A percentile compares a stretch with the other conserved stretches of the same genome.
phyloP scores from a whole-genome alignment of 2,329 filamentous ascomycete genomes.

The Scleromitrula shiraiana region DNA sequence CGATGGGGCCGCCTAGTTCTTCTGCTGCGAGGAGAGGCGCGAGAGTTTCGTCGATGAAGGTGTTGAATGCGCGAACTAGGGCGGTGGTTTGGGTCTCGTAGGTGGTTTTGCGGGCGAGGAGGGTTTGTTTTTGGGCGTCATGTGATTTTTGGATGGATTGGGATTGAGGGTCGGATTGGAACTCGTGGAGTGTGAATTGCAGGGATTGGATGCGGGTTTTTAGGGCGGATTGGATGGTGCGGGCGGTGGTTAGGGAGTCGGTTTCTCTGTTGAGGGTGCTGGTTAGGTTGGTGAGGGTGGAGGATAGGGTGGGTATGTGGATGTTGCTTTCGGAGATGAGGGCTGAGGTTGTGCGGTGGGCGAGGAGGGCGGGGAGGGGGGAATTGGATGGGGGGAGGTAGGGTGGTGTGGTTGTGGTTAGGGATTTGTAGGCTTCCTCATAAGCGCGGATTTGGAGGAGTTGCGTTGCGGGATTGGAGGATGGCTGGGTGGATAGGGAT shows the following conservation, averaged over 20 bases:
- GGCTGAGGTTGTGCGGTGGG: slow-evolving; percentile 57
- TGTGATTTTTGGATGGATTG: too few species aligned
- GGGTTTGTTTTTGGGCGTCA: too few species aligned
- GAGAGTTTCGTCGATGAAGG: slow-evolving; percentile 63
- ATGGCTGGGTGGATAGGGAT: slow-evolving; percentile 22
- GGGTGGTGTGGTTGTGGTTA: slow-evolving; percentile 53
- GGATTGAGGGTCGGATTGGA: not conserved
- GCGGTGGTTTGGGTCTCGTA: slow-evolving; percentile 54
- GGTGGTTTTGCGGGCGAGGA: slow-evolving; percentile 46
- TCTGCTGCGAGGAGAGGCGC: slow-evolving; percentile 74
- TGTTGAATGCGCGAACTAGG: slow-evolving; percentile 56
- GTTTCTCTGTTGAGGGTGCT: slow-evolving; percentile 40
- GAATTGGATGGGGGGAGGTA: slow-evolving; percentile 61
- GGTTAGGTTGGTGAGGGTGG: slow-evolving; percentile 36
- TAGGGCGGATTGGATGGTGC: slow-evolving; percentile 44
- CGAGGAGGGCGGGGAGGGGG: slow-evolving; percentile 61
- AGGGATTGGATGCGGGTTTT: slow-evolving; percentile 52
- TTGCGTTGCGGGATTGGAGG: slow-evolving; percentile 30
- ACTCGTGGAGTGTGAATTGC: slow-evolving; percentile 25
- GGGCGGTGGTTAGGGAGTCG: slow-evolving; percentile 48
- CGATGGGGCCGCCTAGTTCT: slow-evolving; percentile 73
- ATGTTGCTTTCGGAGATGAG: slow-evolving; percentile 56
- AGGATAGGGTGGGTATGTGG: slow-evolving; percentile 46
- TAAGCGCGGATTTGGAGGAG: slow-evolving; percentile 43
- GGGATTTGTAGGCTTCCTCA: slow-evolving; percentile 56